These are phyloP conservation scores for Pichia phayaonensis DNA, from an alignment of 805 yeast genomes.

Conservation along the genomic window DNA sequence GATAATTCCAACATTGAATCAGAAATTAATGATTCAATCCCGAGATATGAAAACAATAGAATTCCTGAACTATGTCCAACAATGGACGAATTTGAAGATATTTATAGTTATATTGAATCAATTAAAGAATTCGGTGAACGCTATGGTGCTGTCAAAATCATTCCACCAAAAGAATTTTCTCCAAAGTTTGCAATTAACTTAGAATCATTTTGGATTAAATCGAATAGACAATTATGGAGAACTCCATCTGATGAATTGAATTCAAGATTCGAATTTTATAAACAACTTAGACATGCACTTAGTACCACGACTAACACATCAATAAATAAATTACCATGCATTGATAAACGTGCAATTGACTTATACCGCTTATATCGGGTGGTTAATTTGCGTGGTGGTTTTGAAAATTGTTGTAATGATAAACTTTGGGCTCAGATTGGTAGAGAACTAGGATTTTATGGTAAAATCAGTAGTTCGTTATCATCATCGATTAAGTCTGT, in stretches of 20 bases:
- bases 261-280: conserved; percentile 41
- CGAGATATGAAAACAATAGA: not conserved
- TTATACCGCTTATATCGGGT: conserved; percentile 49
- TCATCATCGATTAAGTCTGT: conserved; percentile 60
- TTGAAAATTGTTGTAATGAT: conserved; percentile 48
- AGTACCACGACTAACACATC: conserved; percentile 9
- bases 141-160: conserved; percentile 71
- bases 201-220: conserved; percentile 43
- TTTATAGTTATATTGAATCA: conserved; percentile 56
- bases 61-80: conserved; percentile 57
- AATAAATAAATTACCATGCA: conserved; percentile 47
- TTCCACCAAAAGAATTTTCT: conserved; percentile 40
- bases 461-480: conserved; percentile 62
- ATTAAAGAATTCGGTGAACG: conserved; percentile 42
- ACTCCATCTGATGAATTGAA: conserved; percentile 35
- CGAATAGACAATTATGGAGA: conserved; percentile 42
- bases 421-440: conserved; percentile 82
- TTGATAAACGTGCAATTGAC: conserved; percentile 61
- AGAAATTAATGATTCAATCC: not conserved
- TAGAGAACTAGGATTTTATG: conserved; percentile 69
- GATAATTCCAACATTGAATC: not conserved
- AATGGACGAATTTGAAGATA: conserved; percentile 50
- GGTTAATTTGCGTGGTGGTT: conserved; percentile 64
- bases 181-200: conserved; percentile 31
- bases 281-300: conserved; percentile 33